A percentile compares a stretch with the other conserved stretches of the same genome.
phyloP scores from a whole-genome alignment of 1,284 basidiomycete species.

The Marasmius sp. region DNA sequence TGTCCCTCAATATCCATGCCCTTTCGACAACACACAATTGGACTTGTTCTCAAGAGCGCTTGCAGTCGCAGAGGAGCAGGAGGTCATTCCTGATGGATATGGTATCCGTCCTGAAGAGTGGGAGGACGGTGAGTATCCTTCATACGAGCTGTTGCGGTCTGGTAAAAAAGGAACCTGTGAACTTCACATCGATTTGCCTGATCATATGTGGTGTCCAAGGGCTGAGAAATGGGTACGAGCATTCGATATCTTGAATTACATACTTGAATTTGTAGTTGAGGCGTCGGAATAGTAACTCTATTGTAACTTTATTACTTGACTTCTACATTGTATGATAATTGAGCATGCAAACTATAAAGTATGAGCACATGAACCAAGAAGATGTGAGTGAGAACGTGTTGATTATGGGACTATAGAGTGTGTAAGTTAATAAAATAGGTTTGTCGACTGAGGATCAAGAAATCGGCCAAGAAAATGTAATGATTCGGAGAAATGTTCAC shows the following conservation, averaged over 20 bases:
- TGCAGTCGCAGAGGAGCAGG: background rate
- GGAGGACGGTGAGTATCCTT: conserved; percentile 20
- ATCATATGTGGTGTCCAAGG: conserved; percentile 19
- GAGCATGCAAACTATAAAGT: background rate
- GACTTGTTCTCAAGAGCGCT: background rate
- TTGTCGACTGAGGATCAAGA: too few relatives aligned
- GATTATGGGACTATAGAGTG: too few relatives aligned
- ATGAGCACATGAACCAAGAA: background rate
- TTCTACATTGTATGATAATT: background rate
- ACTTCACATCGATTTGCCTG: conserved; percentile 18
- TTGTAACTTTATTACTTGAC: background rate
- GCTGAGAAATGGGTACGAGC: conserved; percentile 23
- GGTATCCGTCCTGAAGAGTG: conserved; percentile 20
- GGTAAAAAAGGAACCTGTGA: conserved; percentile 17
- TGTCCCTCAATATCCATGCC: background rate
- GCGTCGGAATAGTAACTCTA: too few relatives aligned
- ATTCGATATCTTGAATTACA: conserved; percentile 9
- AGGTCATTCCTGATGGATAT: conserved; percentile 14
- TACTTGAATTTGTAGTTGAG: background rate
- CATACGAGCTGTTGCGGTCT: conserved; percentile 17
- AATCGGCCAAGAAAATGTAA: too few relatives aligned
- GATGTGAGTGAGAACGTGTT: too few relatives aligned
- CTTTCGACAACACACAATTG: background rate
- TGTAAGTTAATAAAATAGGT: too few relatives aligned
- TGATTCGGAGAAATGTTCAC: too few relatives aligned